Evolutionary conservation across 805 yeast genomes (phyloP).

Genomic region (Kazachstania kunashirensis): DNA sequence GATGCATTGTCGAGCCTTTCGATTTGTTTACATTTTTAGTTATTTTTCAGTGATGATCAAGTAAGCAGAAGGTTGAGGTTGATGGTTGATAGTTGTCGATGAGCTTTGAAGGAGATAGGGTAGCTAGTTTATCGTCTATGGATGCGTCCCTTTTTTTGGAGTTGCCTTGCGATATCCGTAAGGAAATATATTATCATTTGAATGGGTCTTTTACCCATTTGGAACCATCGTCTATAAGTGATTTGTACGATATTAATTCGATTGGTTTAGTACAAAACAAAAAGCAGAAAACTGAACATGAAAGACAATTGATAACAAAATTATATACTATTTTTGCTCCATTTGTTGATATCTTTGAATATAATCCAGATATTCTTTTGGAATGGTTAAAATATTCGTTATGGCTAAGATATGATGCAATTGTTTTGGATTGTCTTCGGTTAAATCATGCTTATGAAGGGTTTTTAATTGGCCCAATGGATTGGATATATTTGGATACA

Average conservation of each 20-base stretch:
- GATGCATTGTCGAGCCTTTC: no score
- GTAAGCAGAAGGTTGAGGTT: no score
- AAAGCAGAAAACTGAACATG: not conserved
- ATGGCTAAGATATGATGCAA: slow-evolving; percentile 24
- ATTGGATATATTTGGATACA: slow-evolving; percentile 18
- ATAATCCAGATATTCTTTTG: slow-evolving; percentile 14
- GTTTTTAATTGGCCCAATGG: slow-evolving; percentile 13
- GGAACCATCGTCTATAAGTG: slow-evolving; percentile 1
- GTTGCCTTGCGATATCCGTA: slow-evolving; percentile 21
- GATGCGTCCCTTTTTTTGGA: slow-evolving; percentile 11
- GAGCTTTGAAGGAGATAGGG: no score
- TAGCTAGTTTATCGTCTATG: slow-evolving; percentile 4
- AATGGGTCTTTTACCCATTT: slow-evolving; percentile 11
- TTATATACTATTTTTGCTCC: slow-evolving; percentile 12
- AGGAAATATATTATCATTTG: slow-evolving; percentile 19
- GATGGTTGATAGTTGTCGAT: no score
- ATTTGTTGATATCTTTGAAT: slow-evolving; percentile 20
- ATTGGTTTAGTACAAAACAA: not conserved
- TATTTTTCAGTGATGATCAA: no score
- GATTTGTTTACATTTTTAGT: no score
- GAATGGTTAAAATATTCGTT: slow-evolving; percentile 20
- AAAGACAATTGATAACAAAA: slow-evolving; percentile 5
- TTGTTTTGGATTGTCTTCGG: slow-evolving; percentile 24
- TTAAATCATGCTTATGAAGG: slow-evolving; percentile 21
- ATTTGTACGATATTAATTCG: slow-evolving; percentile 1